Evolutionary conservation across 2,329 filamentous ascomycete species (phyloP).

Genomic region (Mollisia scopiformis): DNA sequence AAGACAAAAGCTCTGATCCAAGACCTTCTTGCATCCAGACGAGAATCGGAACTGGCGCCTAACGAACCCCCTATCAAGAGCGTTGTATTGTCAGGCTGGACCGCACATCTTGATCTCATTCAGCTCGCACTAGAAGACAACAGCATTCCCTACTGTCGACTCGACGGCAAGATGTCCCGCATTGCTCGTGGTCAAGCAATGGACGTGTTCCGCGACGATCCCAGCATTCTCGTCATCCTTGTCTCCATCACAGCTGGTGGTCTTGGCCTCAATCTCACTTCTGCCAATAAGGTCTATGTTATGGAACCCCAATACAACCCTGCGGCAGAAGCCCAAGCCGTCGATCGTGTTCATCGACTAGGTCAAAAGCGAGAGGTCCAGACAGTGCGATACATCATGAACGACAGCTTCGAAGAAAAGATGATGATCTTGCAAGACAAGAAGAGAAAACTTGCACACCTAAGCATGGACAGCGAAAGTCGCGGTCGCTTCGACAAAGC

Average conservation of each 20-base stretch:
- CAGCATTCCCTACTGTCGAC: conserved; percentile 72
- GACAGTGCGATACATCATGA: conserved; percentile 91
- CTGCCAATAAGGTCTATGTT: conserved; percentile 85
- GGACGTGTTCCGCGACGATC: conserved; percentile 75
- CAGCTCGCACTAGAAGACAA: conserved; percentile 74
- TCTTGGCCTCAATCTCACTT: conserved; percentile 86
- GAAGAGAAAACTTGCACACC: conserved; percentile 87
- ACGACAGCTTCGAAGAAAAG: conserved; percentile 88
- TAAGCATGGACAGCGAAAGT: conserved; percentile 71
- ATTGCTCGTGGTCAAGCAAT: conserved; percentile 74
- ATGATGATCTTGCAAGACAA: conserved; percentile 88
- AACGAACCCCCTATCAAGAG: conserved; percentile 76
- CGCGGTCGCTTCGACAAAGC: conserved; percentile 35
- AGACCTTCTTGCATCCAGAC: conserved; percentile 69
- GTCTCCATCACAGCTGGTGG: conserved; percentile 93
- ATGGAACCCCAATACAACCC: conserved; percentile 99
- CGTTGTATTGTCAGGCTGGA: conserved; percentile 97
- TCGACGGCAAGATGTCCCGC: conserved; percentile 89
- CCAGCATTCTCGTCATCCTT: conserved; percentile 75
- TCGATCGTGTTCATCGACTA: conserved; percentile 89
- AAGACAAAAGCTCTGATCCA: conserved; percentile 84
- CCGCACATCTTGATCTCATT: conserved; percentile 90
- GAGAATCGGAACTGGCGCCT: conserved; percentile 62
- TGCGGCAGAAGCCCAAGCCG: conserved; percentile 88
- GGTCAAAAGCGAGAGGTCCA: conserved; percentile 87